Base-by-base conservation (phyloP, 1,139 yeast genomes). In the Magnusiomyces suaveolens region DNA sequence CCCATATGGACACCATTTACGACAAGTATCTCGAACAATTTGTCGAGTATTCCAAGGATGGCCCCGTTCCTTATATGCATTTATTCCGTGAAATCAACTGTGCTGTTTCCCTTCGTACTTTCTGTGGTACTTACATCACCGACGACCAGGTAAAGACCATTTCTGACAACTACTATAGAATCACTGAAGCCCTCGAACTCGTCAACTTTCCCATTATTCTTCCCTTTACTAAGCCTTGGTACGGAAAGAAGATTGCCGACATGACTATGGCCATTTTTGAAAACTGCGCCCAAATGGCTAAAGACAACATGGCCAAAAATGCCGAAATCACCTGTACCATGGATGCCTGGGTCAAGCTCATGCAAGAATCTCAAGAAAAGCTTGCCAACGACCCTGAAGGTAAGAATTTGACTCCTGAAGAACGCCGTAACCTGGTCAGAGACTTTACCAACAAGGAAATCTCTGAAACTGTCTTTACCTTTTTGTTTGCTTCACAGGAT, bases 141-240 rank as follows among this genome's bases (percentile, higher is more conserved):
- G 95, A 89, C 60, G 94, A 83, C 62, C 96, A 90, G 73, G 83
- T 92, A 65, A 79, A 85, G 69, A 75, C 77, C 58, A 82, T 92
- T 66, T 94, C 97, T 52, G 97, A 92, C 69, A 88, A 89, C 71
- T 92, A 89, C 72, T 92, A 82, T 72, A 75, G 81, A 62, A 85
- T 92, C 63, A 92, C 98, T 32, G 95, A 95, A 59, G 98, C 98
- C 48, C 78, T 92, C 68, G 98, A 92, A 73, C 80, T 92, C 64
- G 98, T 92, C 61, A 92, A 92, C 75, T 92, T 92, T 81, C 98
- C 98, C 60, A 87, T 92, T 64, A 90, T 92, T 59, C 71, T 92
- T 56, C 98, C 98, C 36, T 92, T 79, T 76, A 89, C 98, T 60
- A 92, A 89, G 75, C 85, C 97, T 48, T 92, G 98, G 98, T 88